phyloP scores from a whole-genome alignment of 202 grass and related monocot species.

The Carex sylvatica region DNA sequence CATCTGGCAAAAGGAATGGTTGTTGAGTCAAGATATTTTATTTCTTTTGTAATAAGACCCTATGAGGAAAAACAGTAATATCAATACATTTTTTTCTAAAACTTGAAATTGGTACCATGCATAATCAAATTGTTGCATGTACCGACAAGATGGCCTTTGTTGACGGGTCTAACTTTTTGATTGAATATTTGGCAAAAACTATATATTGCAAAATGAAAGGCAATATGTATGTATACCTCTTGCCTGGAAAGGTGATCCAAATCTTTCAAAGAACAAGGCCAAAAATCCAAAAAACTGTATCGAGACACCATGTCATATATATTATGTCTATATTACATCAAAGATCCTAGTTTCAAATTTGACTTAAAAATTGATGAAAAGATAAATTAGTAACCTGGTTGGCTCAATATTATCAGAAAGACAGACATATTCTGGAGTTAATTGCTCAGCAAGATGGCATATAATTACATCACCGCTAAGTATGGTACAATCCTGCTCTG shows the following conservation, averaged over 20 bases:
- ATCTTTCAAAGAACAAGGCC: constrained; percentile 95
- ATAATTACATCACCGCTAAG: constrained; percentile 95
- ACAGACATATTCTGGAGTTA: constrained; percentile 80
- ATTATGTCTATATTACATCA: constrained; percentile 68
- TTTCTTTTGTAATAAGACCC: no score
- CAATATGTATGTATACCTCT: constrained; percentile 42
- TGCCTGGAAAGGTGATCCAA: constrained; percentile 87
- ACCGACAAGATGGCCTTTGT: no score
- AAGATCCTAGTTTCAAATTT: constrained; percentile 7
- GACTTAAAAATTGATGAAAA: not conserved
- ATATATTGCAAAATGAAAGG: no score
- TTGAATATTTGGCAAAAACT: no score
- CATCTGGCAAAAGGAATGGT: no score
- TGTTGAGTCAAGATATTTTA: no score
- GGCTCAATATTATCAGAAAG: constrained; percentile 69
- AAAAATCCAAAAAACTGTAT: constrained; percentile 88
- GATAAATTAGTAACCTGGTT: not conserved
- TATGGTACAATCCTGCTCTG: constrained; percentile 83
- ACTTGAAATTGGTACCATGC: no score
- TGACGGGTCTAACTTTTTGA: no score
- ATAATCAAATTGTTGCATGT: no score
- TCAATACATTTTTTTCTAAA: no score
- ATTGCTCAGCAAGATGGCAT: constrained; percentile 77
- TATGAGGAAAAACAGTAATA: no score
- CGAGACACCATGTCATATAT: constrained; percentile 70